These are phyloP conservation scores for Diaporthe australafricana DNA, from an alignment of 2,329 filamentous ascomycete genomes.

Conservation along the genomic window DNA sequence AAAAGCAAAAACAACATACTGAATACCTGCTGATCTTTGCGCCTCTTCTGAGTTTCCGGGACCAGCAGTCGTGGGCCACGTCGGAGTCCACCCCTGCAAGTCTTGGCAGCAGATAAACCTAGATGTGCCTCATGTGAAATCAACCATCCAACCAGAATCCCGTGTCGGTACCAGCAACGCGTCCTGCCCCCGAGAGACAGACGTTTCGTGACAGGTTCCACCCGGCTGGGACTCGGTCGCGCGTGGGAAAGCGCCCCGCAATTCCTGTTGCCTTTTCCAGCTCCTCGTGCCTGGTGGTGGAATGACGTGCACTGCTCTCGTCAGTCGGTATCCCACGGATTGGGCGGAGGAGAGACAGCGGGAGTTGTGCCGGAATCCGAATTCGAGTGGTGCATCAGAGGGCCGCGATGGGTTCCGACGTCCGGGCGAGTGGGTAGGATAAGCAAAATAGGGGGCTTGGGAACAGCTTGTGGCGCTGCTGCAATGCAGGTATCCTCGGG, in stretches of 20 bases:
- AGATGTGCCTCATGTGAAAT: not conserved
- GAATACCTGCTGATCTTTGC: not conserved
- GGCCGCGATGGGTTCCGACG: not conserved
- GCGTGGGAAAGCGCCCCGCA: not conserved
- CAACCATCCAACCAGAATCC: not conserved
- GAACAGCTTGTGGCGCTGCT: not conserved
- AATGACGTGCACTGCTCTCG: not conserved
- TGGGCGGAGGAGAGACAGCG: not conserved
- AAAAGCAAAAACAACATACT: not conserved
- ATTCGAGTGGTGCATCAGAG: not conserved
- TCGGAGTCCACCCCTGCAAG: not conserved
- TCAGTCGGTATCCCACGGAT: not conserved
- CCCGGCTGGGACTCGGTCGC: constrained; percentile 13
- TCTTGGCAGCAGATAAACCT: constrained; percentile 14
- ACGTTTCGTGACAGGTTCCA: constrained; percentile 23
- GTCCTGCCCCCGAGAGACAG: not conserved
- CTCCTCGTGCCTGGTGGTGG: not conserved
- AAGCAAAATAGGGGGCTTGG: not conserved
- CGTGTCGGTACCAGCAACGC: not conserved
- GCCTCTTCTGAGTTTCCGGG: not conserved
- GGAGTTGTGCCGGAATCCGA: not conserved
- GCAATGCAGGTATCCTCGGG: constrained; percentile 5
- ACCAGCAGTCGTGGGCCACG: constrained; percentile 14
- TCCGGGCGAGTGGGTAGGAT: not conserved
- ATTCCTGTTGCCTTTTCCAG: not conserved